Conservation (phyloP, 176 grass and related monocot species). For the Metroxylon sagu region DNA sequence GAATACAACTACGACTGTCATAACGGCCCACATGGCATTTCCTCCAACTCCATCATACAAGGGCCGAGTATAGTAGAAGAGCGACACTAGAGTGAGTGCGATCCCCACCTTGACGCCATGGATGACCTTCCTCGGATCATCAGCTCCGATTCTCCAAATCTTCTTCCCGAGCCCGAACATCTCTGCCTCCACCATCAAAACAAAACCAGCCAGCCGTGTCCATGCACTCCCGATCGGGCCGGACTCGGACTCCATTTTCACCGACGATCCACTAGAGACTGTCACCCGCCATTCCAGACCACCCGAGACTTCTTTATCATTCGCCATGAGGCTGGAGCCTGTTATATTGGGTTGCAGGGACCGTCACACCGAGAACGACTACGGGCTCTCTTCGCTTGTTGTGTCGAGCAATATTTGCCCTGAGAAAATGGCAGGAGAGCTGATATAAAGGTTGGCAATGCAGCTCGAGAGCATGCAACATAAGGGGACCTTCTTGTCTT, state of each 20-base stretch:
- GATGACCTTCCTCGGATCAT: constrained; percentile 51
- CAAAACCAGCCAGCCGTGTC: constrained; percentile 14
- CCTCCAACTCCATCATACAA: constrained; percentile 59
- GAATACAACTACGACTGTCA: constrained; percentile 63
- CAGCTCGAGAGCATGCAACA: no score
- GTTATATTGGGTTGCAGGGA: no score
- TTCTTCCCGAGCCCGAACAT: constrained; percentile 13
- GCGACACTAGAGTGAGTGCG: constrained; percentile 43
- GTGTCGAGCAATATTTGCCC: no score
- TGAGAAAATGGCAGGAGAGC: no score
- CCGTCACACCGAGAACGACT: no score
- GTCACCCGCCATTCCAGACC: constrained; percentile 44
- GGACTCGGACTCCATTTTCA: constrained; percentile 29
- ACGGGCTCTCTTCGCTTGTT: no score
- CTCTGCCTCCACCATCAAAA: neutral
- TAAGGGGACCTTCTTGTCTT: no score
- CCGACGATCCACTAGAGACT: constrained; percentile 40
- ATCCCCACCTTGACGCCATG: constrained; percentile 58
- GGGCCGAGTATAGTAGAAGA: constrained; percentile 62
- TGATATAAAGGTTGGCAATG: no score
- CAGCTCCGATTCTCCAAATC: constrained; percentile 37
- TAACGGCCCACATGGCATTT: constrained; percentile 60
- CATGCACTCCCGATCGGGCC: neutral
- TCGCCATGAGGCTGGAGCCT: constrained; percentile 11
- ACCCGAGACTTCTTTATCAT: constrained; percentile 1